Evolutionary conservation across 768 basidiomycete genomes (phyloP), one percentile per base, ranked within the genome.

Genomic region (Sistotremastrum suecicum): DNA sequence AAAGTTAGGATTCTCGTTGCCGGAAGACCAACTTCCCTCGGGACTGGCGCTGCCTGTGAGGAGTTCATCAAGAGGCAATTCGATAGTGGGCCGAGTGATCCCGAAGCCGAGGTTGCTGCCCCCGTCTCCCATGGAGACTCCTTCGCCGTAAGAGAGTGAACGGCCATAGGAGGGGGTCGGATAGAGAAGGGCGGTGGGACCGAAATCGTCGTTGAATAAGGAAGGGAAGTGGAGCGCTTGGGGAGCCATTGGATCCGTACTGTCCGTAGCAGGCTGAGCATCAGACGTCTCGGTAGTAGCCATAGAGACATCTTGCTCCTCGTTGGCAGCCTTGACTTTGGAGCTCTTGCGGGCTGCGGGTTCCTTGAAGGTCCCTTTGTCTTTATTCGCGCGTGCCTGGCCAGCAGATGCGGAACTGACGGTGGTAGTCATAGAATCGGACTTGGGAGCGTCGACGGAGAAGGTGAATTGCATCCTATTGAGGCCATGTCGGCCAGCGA

Each of bases 401-500:
- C 46, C 69, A 60, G 37, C 60, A 47, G 60, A 45, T 68, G 66
- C 72, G 28, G 66, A 67, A 38, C 48, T 35, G 20, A 64, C 54
- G 48, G 68, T 69, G 10, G 71, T 62, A 10, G 59, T 60, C 20
- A 72, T 58, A 1, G 72, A 67, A 10, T 66, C 55, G 51, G 52
- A 48, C 44, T 44, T 48, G 34, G 39, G 49, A 35, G 39, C 44
- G 62, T 88, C 86, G 53, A 88, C 70, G 53, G 81, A 80, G 61
- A 89, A 89, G 1, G 85, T 89, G 64, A 87, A 89, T 54, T 90
- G 86, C 84, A 88, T 87, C 39, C 85, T 78, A 53, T 85, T 82
- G 63, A 88, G 83, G 9, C 82, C 83, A 5, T 79, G 77, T 46
- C 68, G 66, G 30, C 74, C 69, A 50, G 78, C 74, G 54, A 73